Evolutionary conservation across 768 basidiomycete genomes (phyloP).

Genomic region (Mycena capillaripes): DNA sequence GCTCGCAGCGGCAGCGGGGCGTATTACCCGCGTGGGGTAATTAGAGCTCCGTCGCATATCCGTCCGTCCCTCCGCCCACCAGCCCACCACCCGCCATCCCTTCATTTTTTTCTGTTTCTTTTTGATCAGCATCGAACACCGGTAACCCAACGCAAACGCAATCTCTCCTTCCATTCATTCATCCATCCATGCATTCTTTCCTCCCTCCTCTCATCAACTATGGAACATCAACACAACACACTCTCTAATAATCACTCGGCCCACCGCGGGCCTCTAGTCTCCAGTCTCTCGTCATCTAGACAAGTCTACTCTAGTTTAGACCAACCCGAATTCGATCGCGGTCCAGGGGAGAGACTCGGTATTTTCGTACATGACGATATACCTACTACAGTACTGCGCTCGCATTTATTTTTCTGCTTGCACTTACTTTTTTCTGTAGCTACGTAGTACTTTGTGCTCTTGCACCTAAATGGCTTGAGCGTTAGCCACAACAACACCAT

Average conservation of each 20-base stretch:
- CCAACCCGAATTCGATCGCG: not conserved
- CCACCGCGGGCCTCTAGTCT: too few species aligned
- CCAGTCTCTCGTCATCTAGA: too few species aligned
- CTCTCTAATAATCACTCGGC: constrained; percentile 21
- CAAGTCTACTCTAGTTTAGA: too few species aligned
- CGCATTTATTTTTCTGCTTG: not conserved
- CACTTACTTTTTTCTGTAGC: not conserved
- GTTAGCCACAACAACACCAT: not conserved
- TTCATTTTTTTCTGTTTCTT: not conserved
- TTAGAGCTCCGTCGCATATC: not conserved
- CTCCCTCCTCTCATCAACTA: not conserved
- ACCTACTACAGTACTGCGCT: not conserved
- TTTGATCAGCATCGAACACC: constrained; percentile 10
- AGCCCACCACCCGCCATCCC: not conserved
- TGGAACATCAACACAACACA: constrained; percentile 15
- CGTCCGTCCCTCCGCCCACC: not conserved
- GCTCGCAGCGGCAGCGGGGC: constrained; percentile 16
- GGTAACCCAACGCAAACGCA: not conserved
- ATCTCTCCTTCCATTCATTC: constrained; percentile 6
- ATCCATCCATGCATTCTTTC: constrained; percentile 24
- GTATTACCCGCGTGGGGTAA: constrained; percentile 27
- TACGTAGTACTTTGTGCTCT: not conserved
- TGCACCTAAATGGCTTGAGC: not conserved
- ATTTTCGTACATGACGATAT: too few species aligned
- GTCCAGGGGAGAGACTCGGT: too few species aligned